Evolutionary conservation across 495 filamentous ascomycete genomes (phyloP), one percentile per base, ranked within the genome.

Genomic region (Amniculicola lignicola): DNA sequence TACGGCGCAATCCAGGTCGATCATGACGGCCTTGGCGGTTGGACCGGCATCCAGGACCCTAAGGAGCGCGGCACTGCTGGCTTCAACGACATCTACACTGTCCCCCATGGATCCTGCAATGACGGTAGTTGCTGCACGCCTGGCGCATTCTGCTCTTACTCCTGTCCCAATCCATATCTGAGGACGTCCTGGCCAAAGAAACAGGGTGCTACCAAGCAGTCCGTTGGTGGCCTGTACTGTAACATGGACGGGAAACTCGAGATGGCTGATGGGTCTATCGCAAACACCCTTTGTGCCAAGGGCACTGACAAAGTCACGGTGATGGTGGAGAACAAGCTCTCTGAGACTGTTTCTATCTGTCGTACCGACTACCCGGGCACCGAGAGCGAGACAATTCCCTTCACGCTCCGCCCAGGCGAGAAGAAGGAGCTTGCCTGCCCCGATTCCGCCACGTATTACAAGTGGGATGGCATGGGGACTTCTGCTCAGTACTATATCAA

Each of bases 401-500:
- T 90, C 21, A 71, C 80, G 59, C 76, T 82, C 25, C 57, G 63
- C 15, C 67, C 84, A 46, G 87, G 86, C 36, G 62, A 67, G 10
- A 75, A 69, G 9, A 76, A 77, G 54, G 69, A 77, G 25, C 70
- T 98, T 62, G 88, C 89, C 59, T 86, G 85, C 76, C 88, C 93
- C 24, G 71, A 86, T 48, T 80, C 82, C 21, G 64, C 64, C 31
- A 74, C 69, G 37, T 92, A 89, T 79, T 98, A 88, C 79, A 67
- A 73, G 40, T 94, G 88, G 85, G 53, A 88, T 65, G 82, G 81
- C 61, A 77, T 78, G 71, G 19, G 66, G 16, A 97, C 93, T 45
- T 91, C 87, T 27, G 90, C 91, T 40, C 94, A 98, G 74, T 98
- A 97, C 80, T 98, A 98, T 67, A 79, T 96, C 75, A 97, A 97